Evolutionary conservation across 129 eudicot species (phyloP), one percentile per base, ranked within the genome.

Genomic region (Escallonia herrerae): DNA sequence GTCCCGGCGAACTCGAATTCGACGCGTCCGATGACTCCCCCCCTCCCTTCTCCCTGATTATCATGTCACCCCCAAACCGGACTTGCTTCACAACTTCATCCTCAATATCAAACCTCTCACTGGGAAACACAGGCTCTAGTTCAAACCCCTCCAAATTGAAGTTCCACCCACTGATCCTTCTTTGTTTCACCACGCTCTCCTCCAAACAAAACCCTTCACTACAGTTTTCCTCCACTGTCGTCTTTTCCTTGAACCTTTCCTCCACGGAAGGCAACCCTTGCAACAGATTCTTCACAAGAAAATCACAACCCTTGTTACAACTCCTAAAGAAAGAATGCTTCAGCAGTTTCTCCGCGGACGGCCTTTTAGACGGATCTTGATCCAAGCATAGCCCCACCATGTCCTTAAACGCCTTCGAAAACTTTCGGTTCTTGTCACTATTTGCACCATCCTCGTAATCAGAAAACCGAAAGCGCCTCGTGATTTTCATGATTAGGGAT

Each of bases 161-260:
- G 53, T 89, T 89, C 96, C 94, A 89, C 9, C 96, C 96, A 71
- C 91, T 84, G 39, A 89, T 83, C 70, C 96, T 82, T 69, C 90
- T 82, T 4, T 81, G 72, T 59, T 71, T 84, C 70, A 58, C 67
- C 51, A 51, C 72, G 54, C 68, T 65, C 54, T 70, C 84, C 3
- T 22, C 37, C 60, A 53, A 45, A 22, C 33, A 22, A 40, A 14
- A 66, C 60, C 63, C 81, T 38, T 72, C 79, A 12, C 13, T 72
- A 10, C 74, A 80, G 2, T 74, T 76, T 5, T 79, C 83, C 2
- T 72, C 75, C 50, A 65, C 60, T 56, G 76, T 42, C 78, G 79
- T 77, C 4, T 6, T 41, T 38, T 57, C 62, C 14, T 56, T 79
- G 40, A 73, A 86, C 76, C 97, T 86, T n/a, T 66, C 47, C 57